These are phyloP conservation scores for Leccinum fallax DNA, from an alignment of 1,284 basidiomycete genomes.

Conservation along the genomic window DNA sequence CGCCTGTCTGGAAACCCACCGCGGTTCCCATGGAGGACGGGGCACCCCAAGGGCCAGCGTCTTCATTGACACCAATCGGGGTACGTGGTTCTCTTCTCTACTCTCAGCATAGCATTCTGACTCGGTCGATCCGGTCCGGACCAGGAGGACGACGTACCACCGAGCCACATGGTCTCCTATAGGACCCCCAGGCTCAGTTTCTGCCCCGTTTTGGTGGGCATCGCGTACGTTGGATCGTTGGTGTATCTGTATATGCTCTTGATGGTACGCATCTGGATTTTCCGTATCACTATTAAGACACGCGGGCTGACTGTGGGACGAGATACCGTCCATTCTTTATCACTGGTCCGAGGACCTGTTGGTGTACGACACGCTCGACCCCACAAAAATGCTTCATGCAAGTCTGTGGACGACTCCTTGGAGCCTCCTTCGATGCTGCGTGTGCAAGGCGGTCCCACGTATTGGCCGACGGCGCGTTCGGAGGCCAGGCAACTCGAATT, in stretches of 20 bases:
- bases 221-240: slow-evolving; percentile 22
- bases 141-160: slow-evolving; percentile 5
- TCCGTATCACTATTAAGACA: not conserved
- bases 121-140: not conserved
- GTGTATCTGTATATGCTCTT: slow-evolving; percentile 28
- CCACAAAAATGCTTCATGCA: not conserved
- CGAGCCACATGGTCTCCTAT: slow-evolving; percentile 8
- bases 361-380: slow-evolving; percentile 18
- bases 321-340: slow-evolving; percentile 22
- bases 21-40: not conserved
- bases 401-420: slow-evolving; percentile 13
- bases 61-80: not conserved
- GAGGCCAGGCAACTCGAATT: not conserved
- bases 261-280: slow-evolving; percentile 19
- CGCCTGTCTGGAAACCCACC: slow-evolving; percentile 1
- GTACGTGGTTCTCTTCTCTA: not conserved
- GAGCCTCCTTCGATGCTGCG: slow-evolving; percentile 8
- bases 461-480: not conserved
- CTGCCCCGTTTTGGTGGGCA: slow-evolving; percentile 19
- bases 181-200: slow-evolving; percentile 22
- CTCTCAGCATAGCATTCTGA: too few species aligned
- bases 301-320: slow-evolving; percentile 2
- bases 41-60: not conserved
- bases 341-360: slow-evolving; percentile 26
- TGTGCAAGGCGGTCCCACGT: not conserved